phyloP scores from a whole-genome alignment of 2,329 filamentous ascomycete species.

The Chaetomium olivaceum region DNA sequence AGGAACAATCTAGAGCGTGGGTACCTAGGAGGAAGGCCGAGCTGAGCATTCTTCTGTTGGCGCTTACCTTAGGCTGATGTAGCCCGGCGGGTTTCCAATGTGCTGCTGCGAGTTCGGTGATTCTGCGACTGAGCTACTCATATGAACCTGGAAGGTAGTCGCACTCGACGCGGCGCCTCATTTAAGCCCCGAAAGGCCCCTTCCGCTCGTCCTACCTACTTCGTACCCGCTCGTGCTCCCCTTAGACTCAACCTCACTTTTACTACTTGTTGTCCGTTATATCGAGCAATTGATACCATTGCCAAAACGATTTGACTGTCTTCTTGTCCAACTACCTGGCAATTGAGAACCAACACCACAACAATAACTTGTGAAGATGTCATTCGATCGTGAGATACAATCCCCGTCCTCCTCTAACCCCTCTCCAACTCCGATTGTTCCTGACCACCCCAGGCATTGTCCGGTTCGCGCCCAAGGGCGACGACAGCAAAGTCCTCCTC shows the following conservation, averaged over 20 bases:
- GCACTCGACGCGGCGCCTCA: conserved; percentile 11
- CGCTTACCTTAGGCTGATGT: conserved; percentile 5
- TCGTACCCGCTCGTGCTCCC: neutral
- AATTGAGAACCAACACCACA: neutral
- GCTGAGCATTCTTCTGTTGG: neutral
- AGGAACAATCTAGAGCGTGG: neutral
- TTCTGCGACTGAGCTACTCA: neutral
- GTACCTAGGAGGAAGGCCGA: neutral
- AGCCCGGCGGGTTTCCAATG: neutral
- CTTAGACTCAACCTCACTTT: neutral
- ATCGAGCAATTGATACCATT: conserved; percentile 5
- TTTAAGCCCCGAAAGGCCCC: conserved; percentile 13
- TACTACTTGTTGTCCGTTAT: neutral
- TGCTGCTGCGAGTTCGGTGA: neutral
- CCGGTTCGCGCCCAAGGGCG: conserved; percentile 57
- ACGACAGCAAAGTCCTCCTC: conserved; percentile 51
- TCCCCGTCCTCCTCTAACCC: neutral
- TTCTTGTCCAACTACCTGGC: neutral
- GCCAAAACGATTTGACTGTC: neutral
- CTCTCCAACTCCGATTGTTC: neutral
- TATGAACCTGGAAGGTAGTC: neutral
- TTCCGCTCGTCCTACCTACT: neutral
- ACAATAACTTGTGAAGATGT: conserved; percentile 9
- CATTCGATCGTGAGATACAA: conserved; percentile 19
- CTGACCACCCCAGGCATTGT: conserved; percentile 51